phyloP scores from a whole-genome alignment of 306 rosid species.

The Castanea crenata region DNA sequence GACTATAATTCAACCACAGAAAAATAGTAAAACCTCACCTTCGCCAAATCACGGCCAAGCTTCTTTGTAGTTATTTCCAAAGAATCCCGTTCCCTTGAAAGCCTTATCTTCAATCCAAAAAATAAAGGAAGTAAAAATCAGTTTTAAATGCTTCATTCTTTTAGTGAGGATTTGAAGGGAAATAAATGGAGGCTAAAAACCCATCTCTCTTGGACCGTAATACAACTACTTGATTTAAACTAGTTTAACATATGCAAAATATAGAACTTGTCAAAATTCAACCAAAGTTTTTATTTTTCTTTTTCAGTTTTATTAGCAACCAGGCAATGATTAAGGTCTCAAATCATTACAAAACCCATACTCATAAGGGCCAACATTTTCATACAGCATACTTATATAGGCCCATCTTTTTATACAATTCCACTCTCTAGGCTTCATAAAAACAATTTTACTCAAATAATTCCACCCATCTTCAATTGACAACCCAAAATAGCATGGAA shows the following conservation, averaged over 20 bases:
- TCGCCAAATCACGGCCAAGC: slow-evolving; percentile 79
- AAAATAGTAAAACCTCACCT: slow-evolving; percentile 38
- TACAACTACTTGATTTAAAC: neutral
- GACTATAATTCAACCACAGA: neutral
- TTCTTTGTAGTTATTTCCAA: slow-evolving; percentile 64
- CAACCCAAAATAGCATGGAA: neutral
- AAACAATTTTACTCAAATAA: neutral
- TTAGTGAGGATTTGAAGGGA: neutral
- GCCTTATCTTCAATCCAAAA: slow-evolving; percentile 48
- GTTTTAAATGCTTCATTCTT: neutral
- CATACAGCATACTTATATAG: neutral
- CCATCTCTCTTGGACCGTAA: neutral
- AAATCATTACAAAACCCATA: neutral
- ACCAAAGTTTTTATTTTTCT: neutral
- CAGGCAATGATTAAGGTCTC: neutral
- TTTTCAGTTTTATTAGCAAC: no score
- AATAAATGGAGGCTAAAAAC: neutral
- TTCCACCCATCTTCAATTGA: neutral
- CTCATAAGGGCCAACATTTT: neutral
- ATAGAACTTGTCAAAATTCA: neutral
- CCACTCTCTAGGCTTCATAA: neutral
- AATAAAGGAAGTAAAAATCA: slow-evolving; percentile 4
- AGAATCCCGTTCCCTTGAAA: slow-evolving; percentile 74
- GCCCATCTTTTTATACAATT: neutral
- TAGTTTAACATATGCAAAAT: neutral